phyloP scores from a whole-genome alignment of 805 yeast genomes.

The Candida hungchunana region DNA sequence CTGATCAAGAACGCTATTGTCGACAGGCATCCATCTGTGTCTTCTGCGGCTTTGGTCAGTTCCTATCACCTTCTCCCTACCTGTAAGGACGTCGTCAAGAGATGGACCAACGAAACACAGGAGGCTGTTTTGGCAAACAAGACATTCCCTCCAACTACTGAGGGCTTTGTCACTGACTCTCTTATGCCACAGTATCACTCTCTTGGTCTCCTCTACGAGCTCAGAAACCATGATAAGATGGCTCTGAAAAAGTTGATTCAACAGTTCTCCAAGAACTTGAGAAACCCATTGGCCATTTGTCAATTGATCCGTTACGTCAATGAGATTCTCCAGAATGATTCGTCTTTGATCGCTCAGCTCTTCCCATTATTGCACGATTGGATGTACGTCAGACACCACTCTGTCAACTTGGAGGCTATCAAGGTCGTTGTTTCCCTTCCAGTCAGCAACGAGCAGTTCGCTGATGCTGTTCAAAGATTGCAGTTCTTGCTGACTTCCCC shows the following conservation, averaged over 20 bases:
- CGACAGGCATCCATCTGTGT: slow-evolving; percentile 79
- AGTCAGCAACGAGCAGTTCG: slow-evolving; percentile 60
- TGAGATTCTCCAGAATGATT: slow-evolving; percentile 67
- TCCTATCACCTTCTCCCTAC: slow-evolving; percentile 87
- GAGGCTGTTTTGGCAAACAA: slow-evolving; percentile 69
- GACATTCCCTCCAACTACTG: slow-evolving; percentile 36
- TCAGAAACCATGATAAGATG: slow-evolving; percentile 90
- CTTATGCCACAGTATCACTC: slow-evolving; percentile 94
- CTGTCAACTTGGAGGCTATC: slow-evolving; percentile 90
- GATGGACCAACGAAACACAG: slow-evolving; percentile 92
- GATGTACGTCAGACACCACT: slow-evolving; percentile 76
- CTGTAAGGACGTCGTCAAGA: slow-evolving; percentile 85
- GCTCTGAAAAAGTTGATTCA: slow-evolving; percentile 88
- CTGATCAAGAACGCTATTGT: slow-evolving; percentile 89
- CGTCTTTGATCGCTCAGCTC: slow-evolving; percentile 51
- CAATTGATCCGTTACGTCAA: slow-evolving; percentile 81
- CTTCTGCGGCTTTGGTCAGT: slow-evolving; percentile 91
- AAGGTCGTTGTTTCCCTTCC: slow-evolving; percentile 42
- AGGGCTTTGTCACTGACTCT: slow-evolving; percentile 60
- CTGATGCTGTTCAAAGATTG: slow-evolving; percentile 66
- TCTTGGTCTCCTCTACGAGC: slow-evolving; percentile 79
- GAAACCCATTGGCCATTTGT: slow-evolving; percentile 77
- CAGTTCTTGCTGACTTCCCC: slow-evolving; percentile 82
- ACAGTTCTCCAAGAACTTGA: slow-evolving; percentile 62
- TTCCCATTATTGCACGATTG: slow-evolving; percentile 64